Base-by-base conservation (phyloP, 2,329 filamentous ascomycete species). In the Clonostachys solani region DNA sequence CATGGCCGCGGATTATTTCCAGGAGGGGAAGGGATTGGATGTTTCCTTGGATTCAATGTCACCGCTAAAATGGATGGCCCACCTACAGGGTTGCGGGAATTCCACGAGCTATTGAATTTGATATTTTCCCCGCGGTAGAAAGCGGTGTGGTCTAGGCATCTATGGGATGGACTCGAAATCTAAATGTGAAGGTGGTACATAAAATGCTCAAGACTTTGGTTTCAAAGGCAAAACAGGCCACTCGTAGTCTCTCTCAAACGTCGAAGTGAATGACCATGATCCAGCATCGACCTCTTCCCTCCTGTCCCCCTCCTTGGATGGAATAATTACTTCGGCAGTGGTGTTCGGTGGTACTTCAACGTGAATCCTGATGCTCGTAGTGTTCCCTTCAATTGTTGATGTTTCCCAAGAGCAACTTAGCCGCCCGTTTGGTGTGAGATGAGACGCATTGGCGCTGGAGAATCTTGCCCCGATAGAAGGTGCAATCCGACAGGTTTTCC, bases 161-260 rank as follows among this genome's bases (percentile, higher is more conserved):
- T 29, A 29, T 29, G 23, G 23, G 10, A 29, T 29, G 3, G 10
- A 29, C 23, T 29, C 23, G 23, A 29, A 29, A 29, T 29, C 23
- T 29, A 29, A 9, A 29, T 29, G 4, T 29, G 23, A 29, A 29
- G 4, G 23, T 29, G 23, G 23, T 29, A 9, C 23, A 29, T 29
- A 3, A 29, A 29, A 10, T 29, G 7, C 23, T 38, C 36, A 44
- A 16, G 43, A 44, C 17, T 44, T 44, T n/a, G 43, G 43, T 17
- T 33, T 33, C 19, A 44, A 19, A 33, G 43, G 43, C 29, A 33
- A 18, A 17, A 44, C 33, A n/a, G 43, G 43, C 43, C 43, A 44
- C 15, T 44, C 43, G n/a, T 44, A 44, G 12, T 44, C 43, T 18
- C 43, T 44, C 33, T 34, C n/a, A 18, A 44, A 44, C 15, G 59